Conservation (phyloP, 129 eudicot species). For the Pulicaria dysenterica region DNA sequence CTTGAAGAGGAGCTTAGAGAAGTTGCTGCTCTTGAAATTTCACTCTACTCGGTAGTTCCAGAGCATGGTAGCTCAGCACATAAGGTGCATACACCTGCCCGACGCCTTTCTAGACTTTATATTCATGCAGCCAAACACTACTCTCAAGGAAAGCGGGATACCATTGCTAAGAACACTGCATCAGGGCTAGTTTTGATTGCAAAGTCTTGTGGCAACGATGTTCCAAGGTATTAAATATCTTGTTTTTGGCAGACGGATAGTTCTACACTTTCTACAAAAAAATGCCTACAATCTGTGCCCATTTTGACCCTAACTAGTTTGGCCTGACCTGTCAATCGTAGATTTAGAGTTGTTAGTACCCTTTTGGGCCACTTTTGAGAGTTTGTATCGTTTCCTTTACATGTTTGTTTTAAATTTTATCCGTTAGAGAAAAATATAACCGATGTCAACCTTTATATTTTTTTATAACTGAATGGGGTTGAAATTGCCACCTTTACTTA, state of each 20-base stretch:
- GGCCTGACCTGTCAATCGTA: too few relatives aligned
- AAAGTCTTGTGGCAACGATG: slow-evolving; percentile 90
- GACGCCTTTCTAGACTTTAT: slow-evolving; percentile 94
- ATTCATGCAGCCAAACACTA: slow-evolving; percentile 91
- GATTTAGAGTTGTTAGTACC: too few relatives aligned
- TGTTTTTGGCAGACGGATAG: slow-evolving; percentile 4
- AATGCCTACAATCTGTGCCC: too few relatives aligned
- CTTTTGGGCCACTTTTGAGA: neutral
- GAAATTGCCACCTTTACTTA: neutral
- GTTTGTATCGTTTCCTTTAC: neutral
- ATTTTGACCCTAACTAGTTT: too few relatives aligned
- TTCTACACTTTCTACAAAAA: too few relatives aligned
- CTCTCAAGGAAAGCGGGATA: slow-evolving; percentile 75
- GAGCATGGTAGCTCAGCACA: slow-evolving; percentile 96
- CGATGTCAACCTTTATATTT: neutral
- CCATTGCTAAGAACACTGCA: slow-evolving; percentile 76
- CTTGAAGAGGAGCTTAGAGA: slow-evolving; percentile 93
- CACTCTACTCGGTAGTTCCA: slow-evolving; percentile 88
- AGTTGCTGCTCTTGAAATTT: slow-evolving; percentile 96
- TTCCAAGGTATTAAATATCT: slow-evolving; percentile 60
- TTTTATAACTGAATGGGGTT: neutral
- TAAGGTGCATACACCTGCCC: slow-evolving; percentile 97
- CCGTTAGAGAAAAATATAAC: slow-evolving; percentile 6
- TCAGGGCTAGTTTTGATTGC: slow-evolving; percentile 92
- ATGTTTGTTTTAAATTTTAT: neutral